Conservation (phyloP, 2,329 filamentous ascomycete genomes). For the Graphilbum sp. region DNA sequence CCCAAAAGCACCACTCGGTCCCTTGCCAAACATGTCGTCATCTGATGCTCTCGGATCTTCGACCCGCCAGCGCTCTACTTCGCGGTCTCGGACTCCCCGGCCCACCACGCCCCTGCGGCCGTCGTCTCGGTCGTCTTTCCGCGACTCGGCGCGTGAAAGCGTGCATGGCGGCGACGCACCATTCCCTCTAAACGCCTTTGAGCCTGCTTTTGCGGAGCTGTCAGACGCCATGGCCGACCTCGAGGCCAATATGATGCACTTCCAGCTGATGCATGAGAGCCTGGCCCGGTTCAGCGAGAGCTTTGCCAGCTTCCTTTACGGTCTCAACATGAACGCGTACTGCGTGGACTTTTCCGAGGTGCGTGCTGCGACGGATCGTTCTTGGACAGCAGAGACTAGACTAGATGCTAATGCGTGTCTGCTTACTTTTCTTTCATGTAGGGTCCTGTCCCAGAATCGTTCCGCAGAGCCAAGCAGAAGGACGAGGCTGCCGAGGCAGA, state of each 20-base stretch:
- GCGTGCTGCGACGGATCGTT: constrained; percentile 5
- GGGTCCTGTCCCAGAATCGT: constrained; percentile 74
- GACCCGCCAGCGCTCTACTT: constrained; percentile 31
- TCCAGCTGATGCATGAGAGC: constrained; percentile 94
- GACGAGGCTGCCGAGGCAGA: constrained; percentile 21
- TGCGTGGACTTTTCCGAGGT: constrained; percentile 96
- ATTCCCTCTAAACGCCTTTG: constrained; percentile 65
- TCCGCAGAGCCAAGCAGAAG: constrained; percentile 46
- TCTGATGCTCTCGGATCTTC: constrained; percentile 3
- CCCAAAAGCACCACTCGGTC: too few species aligned
- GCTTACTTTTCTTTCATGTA: too few species aligned
- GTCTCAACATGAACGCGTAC: constrained; percentile 97
- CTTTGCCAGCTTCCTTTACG: constrained; percentile 90
- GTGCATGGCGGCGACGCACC: constrained; percentile 34
- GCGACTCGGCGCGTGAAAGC: constrained; percentile 50
- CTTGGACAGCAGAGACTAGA: too few species aligned
- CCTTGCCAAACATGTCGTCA: constrained; percentile 1
- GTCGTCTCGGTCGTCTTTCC: constrained; percentile 76
- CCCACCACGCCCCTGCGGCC: constrained; percentile 87
- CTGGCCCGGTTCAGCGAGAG: constrained; percentile 86
- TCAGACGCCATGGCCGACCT: constrained; percentile 89
- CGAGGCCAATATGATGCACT: constrained; percentile 93
- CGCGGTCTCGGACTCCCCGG: constrained; percentile 49
- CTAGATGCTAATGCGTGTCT: too few species aligned
- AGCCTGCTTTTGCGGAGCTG: constrained; percentile 84